Conservation (phyloP, 345 rosid species). For the Trapa bicornis region DNA sequence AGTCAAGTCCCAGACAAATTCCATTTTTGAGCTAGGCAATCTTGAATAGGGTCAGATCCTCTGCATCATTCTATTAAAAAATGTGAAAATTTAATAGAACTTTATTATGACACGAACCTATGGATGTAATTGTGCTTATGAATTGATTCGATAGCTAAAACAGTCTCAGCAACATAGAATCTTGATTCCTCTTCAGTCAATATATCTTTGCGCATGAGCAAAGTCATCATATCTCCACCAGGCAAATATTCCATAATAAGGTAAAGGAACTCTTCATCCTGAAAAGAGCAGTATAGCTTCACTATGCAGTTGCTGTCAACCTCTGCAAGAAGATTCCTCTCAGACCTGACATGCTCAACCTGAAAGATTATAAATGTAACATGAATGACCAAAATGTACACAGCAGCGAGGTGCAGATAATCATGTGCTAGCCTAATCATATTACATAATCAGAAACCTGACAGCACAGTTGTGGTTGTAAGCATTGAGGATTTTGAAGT, state of each 20-base stretch:
- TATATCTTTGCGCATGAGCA: slow-evolving; percentile 91
- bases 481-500: background rate
- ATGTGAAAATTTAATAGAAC: background rate
- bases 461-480: background rate
- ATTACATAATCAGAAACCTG: background rate
- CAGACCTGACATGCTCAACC: slow-evolving; percentile 96
- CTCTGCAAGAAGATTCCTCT: slow-evolving; percentile 91
- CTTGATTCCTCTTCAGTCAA: slow-evolving; percentile 79
- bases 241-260: slow-evolving; percentile 95
- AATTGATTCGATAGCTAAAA: slow-evolving; percentile 87
- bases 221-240: slow-evolving; percentile 97
- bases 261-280: slow-evolving; percentile 81
- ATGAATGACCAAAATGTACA: background rate
- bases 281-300: slow-evolving; percentile 85
- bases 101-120: slow-evolving; percentile 33
- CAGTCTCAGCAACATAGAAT: slow-evolving; percentile 79
- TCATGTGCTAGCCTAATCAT: background rate
- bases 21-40: too few species aligned
- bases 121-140: slow-evolving; percentile 87
- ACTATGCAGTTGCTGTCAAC: slow-evolving; percentile 96
- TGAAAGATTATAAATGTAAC: slow-evolving; percentile 10
- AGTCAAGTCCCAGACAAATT: background rate
- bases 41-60: too few species aligned
- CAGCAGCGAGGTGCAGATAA: background rate
- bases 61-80: background rate